Conservation (phyloP, 2,329 filamentous ascomycete genomes). For the Peltaster fructicola region DNA sequence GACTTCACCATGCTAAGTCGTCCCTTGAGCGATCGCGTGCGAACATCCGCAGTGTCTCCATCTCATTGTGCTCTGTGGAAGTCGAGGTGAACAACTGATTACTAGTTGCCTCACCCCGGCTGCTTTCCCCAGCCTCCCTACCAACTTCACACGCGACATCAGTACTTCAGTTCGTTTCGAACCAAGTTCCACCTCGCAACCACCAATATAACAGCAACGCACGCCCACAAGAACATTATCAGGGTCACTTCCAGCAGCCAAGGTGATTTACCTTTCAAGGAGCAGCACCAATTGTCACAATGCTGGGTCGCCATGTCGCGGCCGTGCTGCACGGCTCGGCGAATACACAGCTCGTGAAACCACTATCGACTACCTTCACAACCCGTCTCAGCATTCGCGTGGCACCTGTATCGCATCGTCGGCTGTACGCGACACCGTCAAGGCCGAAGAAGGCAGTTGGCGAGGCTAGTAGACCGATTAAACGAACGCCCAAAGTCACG, state of each 20-base stretch:
- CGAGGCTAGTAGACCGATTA: conserved; percentile 15
- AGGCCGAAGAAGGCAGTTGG: conserved; percentile 16
- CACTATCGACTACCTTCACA: conserved; percentile 1
- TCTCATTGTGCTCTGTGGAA: no score
- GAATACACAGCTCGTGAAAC: conserved; percentile 10
- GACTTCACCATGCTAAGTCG: no score
- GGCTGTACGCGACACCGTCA: background rate
- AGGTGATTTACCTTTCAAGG: background rate
- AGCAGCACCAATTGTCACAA: conserved; percentile 2
- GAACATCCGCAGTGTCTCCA: no score
- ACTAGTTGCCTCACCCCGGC: no score
- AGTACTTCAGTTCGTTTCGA: background rate
- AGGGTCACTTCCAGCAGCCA: background rate
- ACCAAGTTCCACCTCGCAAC: background rate
- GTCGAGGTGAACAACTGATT: no score
- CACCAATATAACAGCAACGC: background rate
- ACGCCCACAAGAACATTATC: conserved; percentile 1
- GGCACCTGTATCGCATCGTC: background rate
- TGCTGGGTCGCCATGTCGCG: conserved; percentile 9
- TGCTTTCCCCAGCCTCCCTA: no score
- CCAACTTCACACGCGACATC: background rate
- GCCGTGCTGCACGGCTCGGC: conserved; percentile 11
- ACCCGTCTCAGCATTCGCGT: background rate
- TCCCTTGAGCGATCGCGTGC: no score
- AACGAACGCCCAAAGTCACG: conserved; percentile 9